phyloP scores from a whole-genome alignment of 768 basidiomycete species.

The Auriculariales sp. region DNA sequence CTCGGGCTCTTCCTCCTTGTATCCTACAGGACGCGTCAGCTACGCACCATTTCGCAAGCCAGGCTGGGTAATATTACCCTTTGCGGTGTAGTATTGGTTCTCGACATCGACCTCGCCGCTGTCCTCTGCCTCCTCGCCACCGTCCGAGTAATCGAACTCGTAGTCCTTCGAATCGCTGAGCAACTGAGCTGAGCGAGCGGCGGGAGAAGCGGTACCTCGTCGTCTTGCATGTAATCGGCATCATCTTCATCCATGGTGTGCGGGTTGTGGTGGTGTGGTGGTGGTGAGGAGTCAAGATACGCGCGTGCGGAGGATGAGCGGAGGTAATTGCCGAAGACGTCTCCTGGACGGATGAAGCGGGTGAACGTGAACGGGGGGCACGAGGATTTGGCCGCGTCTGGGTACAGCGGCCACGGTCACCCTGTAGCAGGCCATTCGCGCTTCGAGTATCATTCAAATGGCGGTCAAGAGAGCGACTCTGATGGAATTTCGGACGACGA shows the following conservation, averaged over 20 bases:
- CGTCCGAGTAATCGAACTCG: constrained; percentile 92
- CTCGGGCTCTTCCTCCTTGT: constrained; percentile 90
- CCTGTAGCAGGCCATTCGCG: too few relatives aligned
- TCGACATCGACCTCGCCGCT: constrained; percentile 79
- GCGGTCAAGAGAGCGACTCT: too few relatives aligned
- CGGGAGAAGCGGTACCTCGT: constrained; percentile 38
- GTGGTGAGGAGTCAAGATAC: neutral
- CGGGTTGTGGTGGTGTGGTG: neutral
- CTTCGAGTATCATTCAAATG: too few relatives aligned
- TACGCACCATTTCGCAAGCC: neutral
- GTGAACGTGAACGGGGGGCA: too few relatives aligned
- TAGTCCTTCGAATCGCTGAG: constrained; percentile 65
- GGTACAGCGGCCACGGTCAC: too few relatives aligned
- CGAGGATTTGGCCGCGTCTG: too few relatives aligned
- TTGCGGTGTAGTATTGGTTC: constrained; percentile 97
- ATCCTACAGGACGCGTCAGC: constrained; percentile 31
- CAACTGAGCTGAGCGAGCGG: constrained; percentile 1
- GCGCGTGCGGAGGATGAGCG: too few relatives aligned
- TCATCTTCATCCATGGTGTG: constrained; percentile 75
- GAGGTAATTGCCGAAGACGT: too few relatives aligned
- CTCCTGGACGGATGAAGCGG: too few relatives aligned
- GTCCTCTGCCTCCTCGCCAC: constrained; percentile 61
- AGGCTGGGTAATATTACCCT: constrained; percentile 45
- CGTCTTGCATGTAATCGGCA: constrained; percentile 89
- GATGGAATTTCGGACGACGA: neutral